phyloP scores from a whole-genome alignment of 352 stramenopile species.

The Blastocystis sp. region DNA sequence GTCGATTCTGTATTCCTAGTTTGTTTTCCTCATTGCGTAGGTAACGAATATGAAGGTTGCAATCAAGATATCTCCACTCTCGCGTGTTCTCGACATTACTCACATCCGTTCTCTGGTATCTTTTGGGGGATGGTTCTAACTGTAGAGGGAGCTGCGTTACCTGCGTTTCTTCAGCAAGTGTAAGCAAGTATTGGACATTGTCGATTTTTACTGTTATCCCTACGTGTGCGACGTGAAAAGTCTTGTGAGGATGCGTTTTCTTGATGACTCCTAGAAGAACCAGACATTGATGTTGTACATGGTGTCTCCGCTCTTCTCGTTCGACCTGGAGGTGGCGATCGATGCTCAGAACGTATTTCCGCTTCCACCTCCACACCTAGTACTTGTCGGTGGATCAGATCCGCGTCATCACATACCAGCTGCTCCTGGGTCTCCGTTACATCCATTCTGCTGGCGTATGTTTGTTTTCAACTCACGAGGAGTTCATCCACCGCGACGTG shows the following conservation, averaged over 20 bases:
- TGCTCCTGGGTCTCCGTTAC: conserved; percentile 87
- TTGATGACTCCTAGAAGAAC: not conserved
- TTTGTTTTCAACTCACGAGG: not conserved
- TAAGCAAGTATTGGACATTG: conserved; percentile 4
- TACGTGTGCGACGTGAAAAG: not conserved
- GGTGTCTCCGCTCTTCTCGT: conserved; percentile 22
- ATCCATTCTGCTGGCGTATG: conserved; percentile 75
- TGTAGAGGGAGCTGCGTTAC: conserved; percentile 38
- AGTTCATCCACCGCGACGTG: conserved; percentile 82
- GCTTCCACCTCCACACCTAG: conserved; percentile 65
- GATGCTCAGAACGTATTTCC: conserved; percentile 17
- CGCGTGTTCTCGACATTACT: not conserved
- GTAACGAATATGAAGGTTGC: conserved; percentile 11
- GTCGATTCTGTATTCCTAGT: not conserved
- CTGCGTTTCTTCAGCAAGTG: conserved; percentile 32
- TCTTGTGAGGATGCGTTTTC: not conserved
- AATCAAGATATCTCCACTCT: conserved; percentile 22
- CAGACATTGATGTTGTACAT: not conserved
- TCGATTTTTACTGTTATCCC: conserved; percentile 56
- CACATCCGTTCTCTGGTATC: not conserved
- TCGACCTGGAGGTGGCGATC: conserved; percentile 1
- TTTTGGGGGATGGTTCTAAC: not conserved
- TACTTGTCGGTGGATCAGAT: conserved; percentile 79
- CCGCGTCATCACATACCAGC: conserved; percentile 74
- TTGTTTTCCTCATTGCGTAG: not conserved